These are phyloP conservation scores for Pseudogymnoascus sp. DNA, from an alignment of 2,329 filamentous ascomycete species.

Conservation along the genomic window DNA sequence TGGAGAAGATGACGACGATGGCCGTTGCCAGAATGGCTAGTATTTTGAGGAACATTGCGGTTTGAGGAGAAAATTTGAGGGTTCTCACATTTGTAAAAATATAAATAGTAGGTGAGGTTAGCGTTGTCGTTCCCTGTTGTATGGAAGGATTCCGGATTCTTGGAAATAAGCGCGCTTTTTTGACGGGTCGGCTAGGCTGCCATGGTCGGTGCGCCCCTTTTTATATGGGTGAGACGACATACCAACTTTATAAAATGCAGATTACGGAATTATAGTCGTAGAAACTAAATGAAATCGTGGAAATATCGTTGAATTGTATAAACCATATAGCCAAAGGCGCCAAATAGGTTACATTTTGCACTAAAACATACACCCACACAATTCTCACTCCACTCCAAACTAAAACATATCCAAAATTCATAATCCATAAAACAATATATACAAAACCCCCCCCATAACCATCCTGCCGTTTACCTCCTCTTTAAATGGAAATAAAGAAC, in stretches of 20 bases:
- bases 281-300: background rate
- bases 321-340: background rate
- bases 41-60: background rate
- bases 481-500: conserved; percentile 54
- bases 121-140: background rate
- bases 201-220: background rate
- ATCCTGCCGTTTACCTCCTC: background rate
- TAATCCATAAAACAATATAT: background rate
- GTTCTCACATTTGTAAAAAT: background rate
- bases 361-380: background rate
- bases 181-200: background rate
- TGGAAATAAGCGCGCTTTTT: background rate
- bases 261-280: background rate
- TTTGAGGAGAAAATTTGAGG: background rate
- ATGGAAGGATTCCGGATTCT: too few species aligned
- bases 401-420: background rate
- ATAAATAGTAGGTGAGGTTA: background rate
- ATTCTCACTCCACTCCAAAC: background rate
- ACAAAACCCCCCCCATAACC: background rate
- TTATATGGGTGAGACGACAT: background rate
- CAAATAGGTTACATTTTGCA: background rate
- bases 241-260: background rate
- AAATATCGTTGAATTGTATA: conserved; percentile 1
- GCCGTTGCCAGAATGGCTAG: background rate
- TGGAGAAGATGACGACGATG: background rate